A percentile compares a stretch with the other conserved stretches of the same genome.
phyloP scores from a whole-genome alignment of 805 yeast species.

The Lipomyces starkeyi region DNA sequence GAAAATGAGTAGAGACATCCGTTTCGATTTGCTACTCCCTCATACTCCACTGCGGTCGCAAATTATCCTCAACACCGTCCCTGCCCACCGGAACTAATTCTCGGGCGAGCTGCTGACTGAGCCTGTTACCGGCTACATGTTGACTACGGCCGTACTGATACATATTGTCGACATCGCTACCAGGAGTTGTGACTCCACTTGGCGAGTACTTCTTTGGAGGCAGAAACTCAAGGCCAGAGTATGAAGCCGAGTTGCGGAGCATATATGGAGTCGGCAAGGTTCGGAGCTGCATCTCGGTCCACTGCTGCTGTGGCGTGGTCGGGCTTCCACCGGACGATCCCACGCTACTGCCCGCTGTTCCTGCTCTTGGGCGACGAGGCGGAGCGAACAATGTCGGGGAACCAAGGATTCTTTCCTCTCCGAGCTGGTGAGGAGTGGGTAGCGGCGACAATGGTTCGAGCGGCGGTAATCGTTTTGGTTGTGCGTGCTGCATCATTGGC shows the following conservation, averaged over 20 bases:
- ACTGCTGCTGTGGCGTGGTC: conserved; percentile 18
- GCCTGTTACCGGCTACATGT: not conserved
- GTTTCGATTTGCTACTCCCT: conserved; percentile 9
- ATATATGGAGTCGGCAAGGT: conserved; percentile 35
- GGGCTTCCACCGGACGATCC: conserved; percentile 21
- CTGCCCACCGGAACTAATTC: conserved; percentile 26
- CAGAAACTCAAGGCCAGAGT: conserved; percentile 36
- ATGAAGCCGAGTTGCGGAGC: conserved; percentile 37
- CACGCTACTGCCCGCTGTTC: conserved; percentile 4
- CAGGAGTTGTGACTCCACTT: not conserved
- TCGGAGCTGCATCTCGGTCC: conserved; percentile 26
- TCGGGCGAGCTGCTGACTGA: conserved; percentile 15
- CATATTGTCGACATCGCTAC: not conserved
- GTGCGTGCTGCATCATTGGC: conserved; percentile 10
- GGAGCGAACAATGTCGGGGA: conserved; percentile 37
- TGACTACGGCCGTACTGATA: not conserved
- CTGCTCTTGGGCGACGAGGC: conserved; percentile 12
- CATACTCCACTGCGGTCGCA: conserved; percentile 34
- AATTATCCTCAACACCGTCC: conserved; percentile 19
- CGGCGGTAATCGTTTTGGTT: conserved; percentile 22
- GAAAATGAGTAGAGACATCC: not conserved
- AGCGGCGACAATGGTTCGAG: conserved; percentile 33
- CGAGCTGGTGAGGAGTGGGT: conserved; percentile 36
- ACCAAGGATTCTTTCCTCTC: conserved; percentile 22
- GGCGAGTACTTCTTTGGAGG: conserved; percentile 29